Percentiles rank a stretch among this genome's conserved stretches.
phyloP scores from a whole-genome alignment of 306 rosid genomes.

The Glycine tomentella region DNA sequence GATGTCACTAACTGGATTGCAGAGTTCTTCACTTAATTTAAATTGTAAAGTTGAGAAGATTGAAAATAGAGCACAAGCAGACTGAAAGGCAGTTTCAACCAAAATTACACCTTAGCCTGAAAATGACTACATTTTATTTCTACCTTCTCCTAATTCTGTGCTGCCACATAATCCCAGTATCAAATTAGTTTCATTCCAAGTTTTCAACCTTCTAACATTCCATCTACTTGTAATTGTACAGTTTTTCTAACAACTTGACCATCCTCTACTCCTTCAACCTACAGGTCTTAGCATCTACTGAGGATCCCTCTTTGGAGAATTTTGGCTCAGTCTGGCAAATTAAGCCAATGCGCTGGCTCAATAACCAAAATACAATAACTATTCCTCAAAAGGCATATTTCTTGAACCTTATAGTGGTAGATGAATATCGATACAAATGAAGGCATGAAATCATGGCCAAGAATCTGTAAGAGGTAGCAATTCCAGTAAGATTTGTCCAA shows the following conservation, averaged over 20 bases:
- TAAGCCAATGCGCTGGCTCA: not conserved
- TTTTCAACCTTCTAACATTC: not conserved
- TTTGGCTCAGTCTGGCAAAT: not conserved
- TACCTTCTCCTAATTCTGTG: not conserved
- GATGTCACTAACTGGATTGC: constrained; percentile 12
- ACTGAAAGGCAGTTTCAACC: not conserved
- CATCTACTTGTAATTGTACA: not conserved
- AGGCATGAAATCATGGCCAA: not conserved
- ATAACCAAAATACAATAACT: not conserved
- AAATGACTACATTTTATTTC: not conserved
- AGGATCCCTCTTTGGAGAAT: not conserved
- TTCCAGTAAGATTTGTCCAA: not conserved
- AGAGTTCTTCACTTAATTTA: constrained; percentile 4
- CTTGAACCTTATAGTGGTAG: not conserved
- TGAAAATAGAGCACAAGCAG: constrained; percentile 1
- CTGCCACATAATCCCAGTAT: not conserved
- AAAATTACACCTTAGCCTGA: not conserved
- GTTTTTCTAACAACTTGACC: not conserved
- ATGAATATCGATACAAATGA: not conserved
- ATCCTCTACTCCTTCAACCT: constrained; percentile 7
- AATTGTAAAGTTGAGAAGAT: not conserved
- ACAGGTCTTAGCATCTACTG: not conserved
- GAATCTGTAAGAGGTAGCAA: not conserved
- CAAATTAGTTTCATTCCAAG: not conserved
- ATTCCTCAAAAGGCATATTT: not conserved